Evolutionary conservation across 106 monocot species (phyloP).

Genomic region (Acanthochlamys bracteata): DNA sequence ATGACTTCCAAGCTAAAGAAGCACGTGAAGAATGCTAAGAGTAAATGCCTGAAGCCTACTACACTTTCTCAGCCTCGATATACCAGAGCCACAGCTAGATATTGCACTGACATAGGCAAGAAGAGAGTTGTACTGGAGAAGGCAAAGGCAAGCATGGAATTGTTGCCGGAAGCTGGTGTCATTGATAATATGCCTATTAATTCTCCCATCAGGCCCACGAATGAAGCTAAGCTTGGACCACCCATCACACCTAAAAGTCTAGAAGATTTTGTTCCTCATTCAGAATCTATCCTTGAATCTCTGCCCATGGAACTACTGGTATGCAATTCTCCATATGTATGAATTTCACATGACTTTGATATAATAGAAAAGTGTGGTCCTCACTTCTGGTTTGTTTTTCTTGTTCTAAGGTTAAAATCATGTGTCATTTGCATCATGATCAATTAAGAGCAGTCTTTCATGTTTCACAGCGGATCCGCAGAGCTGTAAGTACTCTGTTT

Average conservation of each 20-base stretch:
- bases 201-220: slow-evolving; percentile 20
- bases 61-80: slow-evolving; percentile 59
- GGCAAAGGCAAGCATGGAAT: slow-evolving; percentile 29
- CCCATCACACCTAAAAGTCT: slow-evolving; percentile 63
- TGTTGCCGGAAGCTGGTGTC: slow-evolving; percentile 7
- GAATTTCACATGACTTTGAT: neutral
- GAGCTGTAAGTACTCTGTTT: slow-evolving; percentile 56
- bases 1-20: slow-evolving; percentile 73
- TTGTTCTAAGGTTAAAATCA: slow-evolving; percentile 62
- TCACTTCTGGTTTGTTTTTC: neutral
- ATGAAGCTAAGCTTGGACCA: neutral
- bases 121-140: slow-evolving; percentile 54
- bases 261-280: slow-evolving; percentile 11
- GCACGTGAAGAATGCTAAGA: slow-evolving; percentile 35
- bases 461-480: slow-evolving; percentile 66
- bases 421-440: slow-evolving; percentile 91
- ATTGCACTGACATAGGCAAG: slow-evolving; percentile 72
- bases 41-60: slow-evolving; percentile 72
- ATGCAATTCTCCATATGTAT: neutral
- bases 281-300: slow-evolving; percentile 68
- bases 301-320: slow-evolving; percentile 88
- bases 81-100: slow-evolving; percentile 35
- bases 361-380: neutral
- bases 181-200: slow-evolving; percentile 3
- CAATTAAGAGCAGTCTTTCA: slow-evolving; percentile 82